Evolutionary conservation across 2,329 filamentous ascomycete species (phyloP).

Genomic region (Akanthomyces muscarius): DNA sequence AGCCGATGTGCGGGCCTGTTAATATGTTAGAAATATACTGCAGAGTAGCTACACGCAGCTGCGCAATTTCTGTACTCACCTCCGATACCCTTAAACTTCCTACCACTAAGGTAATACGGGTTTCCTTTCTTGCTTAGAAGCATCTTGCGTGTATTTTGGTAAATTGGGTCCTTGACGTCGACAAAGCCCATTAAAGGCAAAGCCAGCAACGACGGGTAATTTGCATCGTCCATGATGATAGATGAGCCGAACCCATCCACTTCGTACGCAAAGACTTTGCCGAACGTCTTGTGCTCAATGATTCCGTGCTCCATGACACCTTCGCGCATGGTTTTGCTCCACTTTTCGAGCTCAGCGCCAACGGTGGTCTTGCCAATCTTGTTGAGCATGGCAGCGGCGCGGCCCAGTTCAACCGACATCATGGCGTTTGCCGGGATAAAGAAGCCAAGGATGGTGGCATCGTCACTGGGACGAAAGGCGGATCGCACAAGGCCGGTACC

Average conservation of each 20-base stretch:
- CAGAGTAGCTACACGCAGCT: neutral
- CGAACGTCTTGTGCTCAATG: conserved; percentile 68
- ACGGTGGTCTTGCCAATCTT: conserved; percentile 52
- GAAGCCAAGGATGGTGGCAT: conserved; percentile 90
- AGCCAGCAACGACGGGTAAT: conserved; percentile 75
- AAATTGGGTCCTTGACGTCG: conserved; percentile 60
- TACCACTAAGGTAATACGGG: conserved; percentile 80
- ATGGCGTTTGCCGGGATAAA: conserved; percentile 95
- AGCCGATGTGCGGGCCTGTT: conserved; percentile 64
- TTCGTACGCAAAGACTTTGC: conserved; percentile 80
- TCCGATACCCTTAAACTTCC: conserved; percentile 80
- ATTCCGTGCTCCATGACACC: conserved; percentile 85
- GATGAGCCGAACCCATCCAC: conserved; percentile 81
- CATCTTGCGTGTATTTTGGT: conserved; percentile 78
- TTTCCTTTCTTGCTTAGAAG: conserved; percentile 72
- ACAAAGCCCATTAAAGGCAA: conserved; percentile 77
- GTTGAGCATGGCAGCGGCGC: conserved; percentile 66
- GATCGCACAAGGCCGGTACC: conserved; percentile 84
- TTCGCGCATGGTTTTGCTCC: conserved; percentile 61
- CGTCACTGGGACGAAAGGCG: conserved; percentile 91
- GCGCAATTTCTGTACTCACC: conserved; percentile 46
- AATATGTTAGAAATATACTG: neutral
- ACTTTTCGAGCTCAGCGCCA: conserved; percentile 52
- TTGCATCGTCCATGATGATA: conserved; percentile 87
- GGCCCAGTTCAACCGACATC: conserved; percentile 84